phyloP scores from a whole-genome alignment of 2,329 filamentous ascomycete species.

The Beauveria pseudobassiana region DNA sequence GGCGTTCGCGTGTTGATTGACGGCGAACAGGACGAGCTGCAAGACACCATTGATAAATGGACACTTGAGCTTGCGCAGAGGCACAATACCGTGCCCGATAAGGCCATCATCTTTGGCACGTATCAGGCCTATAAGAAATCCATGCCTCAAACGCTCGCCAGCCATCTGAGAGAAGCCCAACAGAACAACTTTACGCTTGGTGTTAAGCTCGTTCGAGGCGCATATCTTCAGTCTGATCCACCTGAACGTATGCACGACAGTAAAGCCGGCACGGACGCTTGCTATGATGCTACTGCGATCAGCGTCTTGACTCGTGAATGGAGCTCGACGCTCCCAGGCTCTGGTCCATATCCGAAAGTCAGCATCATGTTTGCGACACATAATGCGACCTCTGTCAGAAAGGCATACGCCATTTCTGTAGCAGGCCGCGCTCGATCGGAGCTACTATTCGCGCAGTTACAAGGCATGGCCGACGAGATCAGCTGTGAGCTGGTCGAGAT shows the following conservation, averaged over 20 bases:
- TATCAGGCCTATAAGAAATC: constrained; percentile 72
- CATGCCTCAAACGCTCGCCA: constrained; percentile 46
- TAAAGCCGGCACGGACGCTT: constrained; percentile 61
- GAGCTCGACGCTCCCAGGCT: constrained; percentile 26
- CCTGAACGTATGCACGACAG: constrained; percentile 63
- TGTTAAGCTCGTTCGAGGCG: constrained; percentile 68
- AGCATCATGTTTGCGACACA: constrained; percentile 73
- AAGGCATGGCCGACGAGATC: constrained; percentile 94
- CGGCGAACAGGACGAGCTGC: constrained; percentile 1
- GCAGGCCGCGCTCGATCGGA: constrained; percentile 31
- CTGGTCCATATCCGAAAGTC: constrained; percentile 45
- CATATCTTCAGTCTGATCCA: constrained; percentile 66
- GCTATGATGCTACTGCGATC: constrained; percentile 65
- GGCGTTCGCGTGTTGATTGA: constrained; percentile 6
- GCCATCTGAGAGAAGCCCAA: constrained; percentile 52
- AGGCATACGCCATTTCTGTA: constrained; percentile 44
- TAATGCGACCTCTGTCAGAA: constrained; percentile 64
- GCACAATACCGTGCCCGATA: constrained; percentile 39
- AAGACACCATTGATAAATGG: constrained; percentile 1
- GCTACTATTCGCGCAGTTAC: constrained; percentile 58
- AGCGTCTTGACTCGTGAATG: constrained; percentile 54
- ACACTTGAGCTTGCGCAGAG: background rate
- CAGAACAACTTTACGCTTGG: constrained; percentile 58
- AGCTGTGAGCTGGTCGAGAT: constrained; percentile 52
- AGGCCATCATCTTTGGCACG: constrained; percentile 69